These are phyloP conservation scores for Populus deltoides DNA, from an alignment of 345 rosid genomes.

Conservation along the genomic window DNA sequence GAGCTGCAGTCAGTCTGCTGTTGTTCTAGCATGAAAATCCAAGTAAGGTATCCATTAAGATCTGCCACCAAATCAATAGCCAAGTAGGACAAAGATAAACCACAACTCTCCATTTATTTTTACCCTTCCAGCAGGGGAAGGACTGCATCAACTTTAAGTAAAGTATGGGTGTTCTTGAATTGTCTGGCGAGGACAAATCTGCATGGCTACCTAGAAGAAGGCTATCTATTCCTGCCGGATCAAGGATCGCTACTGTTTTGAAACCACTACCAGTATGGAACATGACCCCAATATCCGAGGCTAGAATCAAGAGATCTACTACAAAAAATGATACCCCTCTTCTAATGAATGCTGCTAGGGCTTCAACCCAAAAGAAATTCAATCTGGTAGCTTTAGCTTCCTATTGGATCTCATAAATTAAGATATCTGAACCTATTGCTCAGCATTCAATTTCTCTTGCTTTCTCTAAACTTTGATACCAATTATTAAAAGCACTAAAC, in stretches of 20 bases:
- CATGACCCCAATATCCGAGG: constrained; percentile 57
- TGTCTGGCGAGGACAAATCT: constrained; percentile 62
- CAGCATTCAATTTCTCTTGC: constrained; percentile 80
- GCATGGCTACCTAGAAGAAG: constrained; percentile 73
- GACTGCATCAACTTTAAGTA: constrained; percentile 50
- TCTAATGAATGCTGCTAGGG: constrained; percentile 42
- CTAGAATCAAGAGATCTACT: constrained; percentile 43
- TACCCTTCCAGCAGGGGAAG: constrained; percentile 52
- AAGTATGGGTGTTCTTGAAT: constrained; percentile 67
- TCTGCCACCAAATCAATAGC: constrained; percentile 48
- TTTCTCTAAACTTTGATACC: constrained; percentile 83
- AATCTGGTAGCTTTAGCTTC: constrained; percentile 48
- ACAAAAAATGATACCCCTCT: constrained; percentile 51
- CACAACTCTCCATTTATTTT: constrained; percentile 40
- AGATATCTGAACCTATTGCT: constrained; percentile 66
- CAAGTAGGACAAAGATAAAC: constrained; percentile 51
- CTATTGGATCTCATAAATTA: constrained; percentile 76
- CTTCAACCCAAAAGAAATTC: constrained; percentile 49
- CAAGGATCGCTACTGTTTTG: constrained; percentile 34
- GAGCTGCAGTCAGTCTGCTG: background rate
- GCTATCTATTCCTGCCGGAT: constrained; percentile 62
- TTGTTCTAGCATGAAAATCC: constrained; percentile 40
- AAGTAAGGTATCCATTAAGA: constrained; percentile 74
- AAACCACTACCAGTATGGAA: constrained; percentile 26
- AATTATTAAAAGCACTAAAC: too few relatives aligned